Percentiles rank a stretch among this genome's conserved stretches.
Evolutionary conservation across 2,329 filamentous ascomycete species (phyloP).

Genomic region (Fusarium tuaranense): DNA sequence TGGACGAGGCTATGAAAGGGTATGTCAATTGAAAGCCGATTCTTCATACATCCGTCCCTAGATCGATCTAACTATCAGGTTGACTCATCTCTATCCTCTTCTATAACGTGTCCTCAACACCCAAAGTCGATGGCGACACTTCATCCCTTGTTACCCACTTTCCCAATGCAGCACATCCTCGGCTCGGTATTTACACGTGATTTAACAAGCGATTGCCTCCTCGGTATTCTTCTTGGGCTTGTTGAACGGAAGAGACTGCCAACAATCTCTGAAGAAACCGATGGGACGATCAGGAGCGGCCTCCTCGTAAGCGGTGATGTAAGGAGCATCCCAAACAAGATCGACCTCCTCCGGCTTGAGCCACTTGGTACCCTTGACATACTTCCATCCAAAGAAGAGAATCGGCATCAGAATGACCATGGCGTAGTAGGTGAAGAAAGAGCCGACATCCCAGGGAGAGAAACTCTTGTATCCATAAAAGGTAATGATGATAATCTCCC

Average conservation of each 20-base stretch:
- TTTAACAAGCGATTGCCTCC: not conserved
- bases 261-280: not conserved
- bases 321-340: not conserved
- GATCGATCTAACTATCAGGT: not conserved
- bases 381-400: not conserved
- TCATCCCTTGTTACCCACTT: not conserved
- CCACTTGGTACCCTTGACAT: not conserved
- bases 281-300: not conserved
- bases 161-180: not conserved
- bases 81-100: not conserved
- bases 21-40: conserved; percentile 8
- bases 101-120: not conserved
- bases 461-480: not conserved
- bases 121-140: not conserved
- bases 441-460: not conserved
- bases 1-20: conserved; percentile 17
- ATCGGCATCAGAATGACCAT: not conserved
- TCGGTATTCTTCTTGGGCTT: not conserved
- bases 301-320: not conserved
- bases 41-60: not conserved
- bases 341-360: not conserved
- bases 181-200: not conserved
- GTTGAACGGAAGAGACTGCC: not conserved
- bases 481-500: not conserved
- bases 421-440: not conserved